These are phyloP conservation scores for Selaginella moellendorffii DNA, from an alignment of 75 land plant species.

Conservation along the genomic window DNA sequence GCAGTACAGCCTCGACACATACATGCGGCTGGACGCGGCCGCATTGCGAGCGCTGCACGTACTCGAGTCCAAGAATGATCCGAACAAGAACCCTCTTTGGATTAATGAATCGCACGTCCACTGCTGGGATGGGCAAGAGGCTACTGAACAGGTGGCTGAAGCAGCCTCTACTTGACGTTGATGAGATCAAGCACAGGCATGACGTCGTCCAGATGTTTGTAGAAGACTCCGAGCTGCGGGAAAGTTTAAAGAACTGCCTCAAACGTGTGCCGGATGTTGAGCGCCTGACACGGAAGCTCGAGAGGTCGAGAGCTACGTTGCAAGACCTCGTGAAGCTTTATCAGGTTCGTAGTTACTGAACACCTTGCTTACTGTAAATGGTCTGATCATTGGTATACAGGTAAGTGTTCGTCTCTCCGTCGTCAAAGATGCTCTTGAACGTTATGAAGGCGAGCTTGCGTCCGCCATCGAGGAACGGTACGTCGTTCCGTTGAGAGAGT, in stretches of 20 bases:
- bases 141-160: constrained; percentile 92
- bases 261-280: constrained; percentile 88
- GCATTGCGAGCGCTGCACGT: constrained; percentile 87
- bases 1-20: constrained; percentile 49
- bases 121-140: constrained; percentile 96
- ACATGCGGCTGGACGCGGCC: constrained; percentile 95
- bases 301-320: constrained; percentile 52
- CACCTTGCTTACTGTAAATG: background rate
- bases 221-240: constrained; percentile 66
- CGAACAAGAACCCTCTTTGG: constrained; percentile 94
- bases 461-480: constrained; percentile 46
- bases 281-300: constrained; percentile 44
- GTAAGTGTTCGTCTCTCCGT: constrained; percentile 69
- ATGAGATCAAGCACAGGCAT: constrained; percentile 58
- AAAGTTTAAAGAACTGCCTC: constrained; percentile 61
- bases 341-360: constrained; percentile 37
- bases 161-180: constrained; percentile 77
- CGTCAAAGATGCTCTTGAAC: constrained; percentile 43
- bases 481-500: constrained; percentile 30
- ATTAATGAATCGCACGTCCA: constrained; percentile 94
- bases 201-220: constrained; percentile 91
- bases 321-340: constrained; percentile 85
- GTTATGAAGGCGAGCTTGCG: constrained; percentile 56
- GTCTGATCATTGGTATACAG: no score
- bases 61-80: constrained; percentile 77